Evolutionary conservation across 306 rosid genomes (phyloP).

Genomic region (Oemleria cerasiformis): DNA sequence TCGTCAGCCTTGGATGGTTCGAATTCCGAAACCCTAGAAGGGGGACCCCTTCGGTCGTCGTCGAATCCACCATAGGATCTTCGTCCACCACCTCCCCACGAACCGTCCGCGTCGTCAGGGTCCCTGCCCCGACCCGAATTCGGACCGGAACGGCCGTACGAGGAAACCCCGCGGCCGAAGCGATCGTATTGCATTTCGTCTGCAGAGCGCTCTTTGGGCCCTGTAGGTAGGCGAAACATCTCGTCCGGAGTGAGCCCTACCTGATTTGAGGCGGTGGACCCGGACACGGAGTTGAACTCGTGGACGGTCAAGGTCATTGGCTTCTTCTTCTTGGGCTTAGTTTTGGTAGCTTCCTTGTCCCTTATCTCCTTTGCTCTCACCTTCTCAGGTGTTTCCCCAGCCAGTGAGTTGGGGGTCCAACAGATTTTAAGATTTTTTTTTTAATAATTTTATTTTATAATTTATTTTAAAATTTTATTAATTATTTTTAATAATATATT

Average conservation of each 20-base stretch:
- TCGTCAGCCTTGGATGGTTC: slow-evolving; percentile 96
- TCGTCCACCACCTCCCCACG: slow-evolving; percentile 80
- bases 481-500: too few species aligned
- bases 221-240: slow-evolving; percentile 82
- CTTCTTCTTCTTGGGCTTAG: slow-evolving; percentile 81
- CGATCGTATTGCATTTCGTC: slow-evolving; percentile 75
- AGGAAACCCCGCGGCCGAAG: slow-evolving; percentile 68
- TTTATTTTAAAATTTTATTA: too few species aligned
- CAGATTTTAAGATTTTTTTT: too few species aligned
- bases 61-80: slow-evolving; percentile 86
- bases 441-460: too few species aligned
- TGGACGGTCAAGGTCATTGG: slow-evolving; percentile 27
- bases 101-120: slow-evolving; percentile 61
- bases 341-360: slow-evolving; percentile 57
- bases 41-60: slow-evolving; percentile 65
- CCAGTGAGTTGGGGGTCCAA: too few species aligned
- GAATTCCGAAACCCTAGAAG: slow-evolving; percentile 83
- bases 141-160: slow-evolving; percentile 47
- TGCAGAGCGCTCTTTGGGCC: slow-evolving; percentile 67
- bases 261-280: slow-evolving; percentile 5
- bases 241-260: slow-evolving; percentile 65
- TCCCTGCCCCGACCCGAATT: slow-evolving; percentile 46
- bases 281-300: slow-evolving; percentile 28
- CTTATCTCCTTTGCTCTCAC: too few species aligned
- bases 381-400: too few species aligned